Percentiles rank a stretch among this genome's conserved stretches.
These are phyloP conservation scores for Tricholoma sp. DNA, from an alignment of 768 basidiomycete genomes.

Conservation along the genomic window DNA sequence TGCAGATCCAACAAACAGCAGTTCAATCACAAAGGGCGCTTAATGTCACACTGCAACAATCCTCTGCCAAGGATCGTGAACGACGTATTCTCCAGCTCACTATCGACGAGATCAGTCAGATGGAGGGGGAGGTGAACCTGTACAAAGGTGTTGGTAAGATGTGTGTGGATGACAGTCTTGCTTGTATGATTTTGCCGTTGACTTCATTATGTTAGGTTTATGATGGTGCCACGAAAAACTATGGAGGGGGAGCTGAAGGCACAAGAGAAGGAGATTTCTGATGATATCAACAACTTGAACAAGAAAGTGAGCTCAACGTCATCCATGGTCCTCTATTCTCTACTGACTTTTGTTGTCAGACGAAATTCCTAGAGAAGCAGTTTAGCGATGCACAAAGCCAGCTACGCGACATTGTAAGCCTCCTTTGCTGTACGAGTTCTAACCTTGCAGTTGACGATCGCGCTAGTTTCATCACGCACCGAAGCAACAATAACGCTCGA, in stretches of 20 bases:
- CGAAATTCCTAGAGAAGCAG: conserved; percentile 91
- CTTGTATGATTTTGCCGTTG: not conserved
- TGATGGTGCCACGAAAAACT: conserved; percentile 74
- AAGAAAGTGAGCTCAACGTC: conserved; percentile 64
- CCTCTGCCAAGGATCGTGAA: conserved; percentile 79
- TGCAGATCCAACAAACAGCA: conserved; percentile 91
- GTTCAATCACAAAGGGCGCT: conserved; percentile 80
- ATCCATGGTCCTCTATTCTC: not conserved
- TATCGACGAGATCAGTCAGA: conserved; percentile 69
- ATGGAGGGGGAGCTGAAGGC: conserved; percentile 73
- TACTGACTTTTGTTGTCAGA: conserved; percentile 32
- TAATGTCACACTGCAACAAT: conserved; percentile 69
- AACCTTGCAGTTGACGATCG: not conserved
- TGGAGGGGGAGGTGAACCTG: conserved; percentile 71
- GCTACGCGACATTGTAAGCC: conserved; percentile 75
- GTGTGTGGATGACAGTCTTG: conserved; percentile 35
- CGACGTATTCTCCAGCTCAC: conserved; percentile 87
- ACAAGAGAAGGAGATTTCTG: conserved; percentile 79
- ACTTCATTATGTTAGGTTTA: conserved; percentile 59
- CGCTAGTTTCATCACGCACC: conserved; percentile 54
- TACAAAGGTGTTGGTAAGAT: conserved; percentile 98
- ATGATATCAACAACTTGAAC: conserved; percentile 73
- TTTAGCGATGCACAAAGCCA: conserved; percentile 86
- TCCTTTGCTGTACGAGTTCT: not conserved
- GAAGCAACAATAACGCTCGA: conserved; percentile 27